Evolutionary conservation across 768 basidiomycete genomes (phyloP).

Genomic region (Thelephora aurantiotincta): DNA sequence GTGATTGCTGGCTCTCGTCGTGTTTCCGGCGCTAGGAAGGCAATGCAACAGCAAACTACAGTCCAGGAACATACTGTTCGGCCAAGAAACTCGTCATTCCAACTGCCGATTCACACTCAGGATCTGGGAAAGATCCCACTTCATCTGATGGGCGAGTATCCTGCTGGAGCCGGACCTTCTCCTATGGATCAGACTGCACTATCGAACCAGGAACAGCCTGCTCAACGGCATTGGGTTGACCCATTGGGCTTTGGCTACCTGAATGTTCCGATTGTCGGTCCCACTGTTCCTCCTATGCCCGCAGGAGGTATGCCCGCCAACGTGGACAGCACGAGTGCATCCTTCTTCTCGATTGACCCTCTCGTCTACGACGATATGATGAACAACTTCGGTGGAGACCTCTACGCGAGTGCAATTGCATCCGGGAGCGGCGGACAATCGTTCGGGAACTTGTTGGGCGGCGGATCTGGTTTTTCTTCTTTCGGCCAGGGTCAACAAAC

Average conservation of each 20-base stretch:
- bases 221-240: not conserved
- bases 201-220: not conserved
- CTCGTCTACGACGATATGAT: conserved; percentile 14
- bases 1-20: conserved; percentile 22
- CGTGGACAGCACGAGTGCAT: conserved; percentile 9
- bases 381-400: conserved; percentile 7
- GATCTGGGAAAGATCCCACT: conserved; percentile 43
- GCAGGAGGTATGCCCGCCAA: not conserved
- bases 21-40: conserved; percentile 10
- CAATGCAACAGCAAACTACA: not conserved
- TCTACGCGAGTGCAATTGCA: not conserved
- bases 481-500: conserved; percentile 1
- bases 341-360: conserved; percentile 12
- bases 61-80: conserved; percentile 5
- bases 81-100: conserved; percentile 11
- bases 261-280: not conserved
- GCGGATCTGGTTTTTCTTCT: not conserved
- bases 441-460: not conserved
- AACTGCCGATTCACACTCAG: conserved; percentile 40
- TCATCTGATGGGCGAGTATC: conserved; percentile 11
- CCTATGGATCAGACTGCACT: not conserved
- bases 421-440: not conserved
- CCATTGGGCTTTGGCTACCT: not conserved
- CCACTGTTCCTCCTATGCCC: not conserved
- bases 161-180: conserved; percentile 1